A percentile compares a stretch with the other conserved stretches of the same genome.
Evolutionary conservation across 495 filamentous ascomycete genomes (phyloP).

Genomic region (Parathielavia hyrcaniae): DNA sequence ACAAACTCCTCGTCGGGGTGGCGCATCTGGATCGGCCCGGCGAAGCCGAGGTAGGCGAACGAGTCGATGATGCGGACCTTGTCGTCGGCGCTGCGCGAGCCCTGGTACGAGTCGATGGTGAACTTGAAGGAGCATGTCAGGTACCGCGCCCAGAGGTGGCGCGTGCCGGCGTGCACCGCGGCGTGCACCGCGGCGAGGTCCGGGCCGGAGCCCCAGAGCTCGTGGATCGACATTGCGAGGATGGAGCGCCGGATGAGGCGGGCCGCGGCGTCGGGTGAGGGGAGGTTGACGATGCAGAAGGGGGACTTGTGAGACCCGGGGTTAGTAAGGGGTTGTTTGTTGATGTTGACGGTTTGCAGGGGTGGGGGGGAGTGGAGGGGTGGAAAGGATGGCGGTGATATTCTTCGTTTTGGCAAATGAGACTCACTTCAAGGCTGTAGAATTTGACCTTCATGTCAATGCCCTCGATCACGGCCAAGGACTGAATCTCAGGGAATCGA

Average conservation of each 20-base stretch:
- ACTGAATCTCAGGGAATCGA: conserved; percentile 75
- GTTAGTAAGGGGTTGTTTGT: neutral
- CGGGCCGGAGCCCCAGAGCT: conserved; percentile 74
- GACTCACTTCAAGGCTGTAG: conserved; percentile 65
- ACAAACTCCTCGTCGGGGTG: conserved; percentile 65
- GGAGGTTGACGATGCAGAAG: conserved; percentile 70
- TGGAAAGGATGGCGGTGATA: neutral
- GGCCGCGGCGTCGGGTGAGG: conserved; percentile 57
- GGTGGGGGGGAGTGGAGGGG: conserved; percentile 13
- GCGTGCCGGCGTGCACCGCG: conserved; percentile 50
- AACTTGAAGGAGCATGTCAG: conserved; percentile 66
- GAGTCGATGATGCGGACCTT: conserved; percentile 69
- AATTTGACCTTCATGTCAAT: conserved; percentile 63
- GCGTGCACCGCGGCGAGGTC: conserved; percentile 64
- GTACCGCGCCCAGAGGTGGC: conserved; percentile 61
- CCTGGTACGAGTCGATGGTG: conserved; percentile 68
- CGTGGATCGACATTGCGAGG: conserved; percentile 72
- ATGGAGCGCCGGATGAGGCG: conserved; percentile 68
- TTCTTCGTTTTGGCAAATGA: no score
- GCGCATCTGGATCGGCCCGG: conserved; percentile 68
- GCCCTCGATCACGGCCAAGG: conserved; percentile 63
- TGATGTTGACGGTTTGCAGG: conserved; percentile 9
- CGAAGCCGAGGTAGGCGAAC: conserved; percentile 71
- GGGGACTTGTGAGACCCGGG: conserved; percentile 57
- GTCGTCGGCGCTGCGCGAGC: conserved; percentile 51